Conservation (phyloP, 2,329 filamentous ascomycete species). For the Teratosphaeria destructans region DNA sequence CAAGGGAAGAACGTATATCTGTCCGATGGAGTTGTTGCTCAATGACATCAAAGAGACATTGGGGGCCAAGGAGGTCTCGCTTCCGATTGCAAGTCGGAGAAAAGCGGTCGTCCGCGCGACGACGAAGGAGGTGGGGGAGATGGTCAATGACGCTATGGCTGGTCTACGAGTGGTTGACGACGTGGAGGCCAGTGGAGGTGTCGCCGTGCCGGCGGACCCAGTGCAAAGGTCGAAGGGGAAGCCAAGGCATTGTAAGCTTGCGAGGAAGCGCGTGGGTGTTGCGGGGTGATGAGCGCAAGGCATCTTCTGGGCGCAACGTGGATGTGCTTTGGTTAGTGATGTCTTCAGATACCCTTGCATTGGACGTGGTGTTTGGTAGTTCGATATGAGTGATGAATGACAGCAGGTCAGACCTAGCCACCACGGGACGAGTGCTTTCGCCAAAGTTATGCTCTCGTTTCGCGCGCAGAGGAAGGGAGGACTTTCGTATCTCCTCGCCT, state of each 20-base stretch:
- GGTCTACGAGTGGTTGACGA: not conserved
- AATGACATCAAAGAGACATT: slow-evolving; percentile 75
- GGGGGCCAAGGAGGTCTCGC: slow-evolving; percentile 55
- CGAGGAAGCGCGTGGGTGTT: not conserved
- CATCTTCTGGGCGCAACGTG: not conserved
- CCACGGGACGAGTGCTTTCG: no score
- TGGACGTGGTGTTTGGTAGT: not conserved
- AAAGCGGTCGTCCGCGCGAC: not conserved
- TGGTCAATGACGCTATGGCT: not conserved
- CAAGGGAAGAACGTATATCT: slow-evolving; percentile 70
- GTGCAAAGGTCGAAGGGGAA: slow-evolving; percentile 3
- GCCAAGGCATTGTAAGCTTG: not conserved
- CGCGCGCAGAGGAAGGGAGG: no score
- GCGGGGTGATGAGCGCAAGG: not conserved
- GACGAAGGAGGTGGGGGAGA: not conserved
- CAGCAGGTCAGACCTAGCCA: not conserved
- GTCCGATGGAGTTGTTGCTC: slow-evolving; percentile 84
- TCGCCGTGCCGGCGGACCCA: slow-evolving; percentile 10
- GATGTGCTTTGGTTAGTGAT: not conserved
- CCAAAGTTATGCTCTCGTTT: no score
- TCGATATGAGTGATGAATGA: not conserved
- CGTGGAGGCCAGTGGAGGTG: slow-evolving; percentile 9
- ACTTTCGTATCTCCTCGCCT: no score
- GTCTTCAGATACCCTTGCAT: not conserved
- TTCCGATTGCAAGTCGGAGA: slow-evolving; percentile 41